Evolutionary conservation across 1,139 yeast species (phyloP).

Genomic region (Debaryomycetaceae sp.): DNA sequence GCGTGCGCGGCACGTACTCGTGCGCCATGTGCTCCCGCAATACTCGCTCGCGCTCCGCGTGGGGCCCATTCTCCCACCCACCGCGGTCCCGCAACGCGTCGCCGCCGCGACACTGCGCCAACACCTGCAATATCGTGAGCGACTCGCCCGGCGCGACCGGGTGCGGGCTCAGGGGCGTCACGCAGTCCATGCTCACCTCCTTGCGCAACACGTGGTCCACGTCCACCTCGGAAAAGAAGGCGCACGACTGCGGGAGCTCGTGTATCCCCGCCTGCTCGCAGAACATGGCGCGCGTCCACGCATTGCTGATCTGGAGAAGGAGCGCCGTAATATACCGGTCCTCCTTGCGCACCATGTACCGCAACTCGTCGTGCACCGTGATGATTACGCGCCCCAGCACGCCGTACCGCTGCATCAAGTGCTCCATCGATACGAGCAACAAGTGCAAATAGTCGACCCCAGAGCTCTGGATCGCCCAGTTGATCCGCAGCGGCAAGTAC

Average conservation of each 20-base stretch:
- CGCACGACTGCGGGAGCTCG: slow-evolving; percentile 89
- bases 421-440: slow-evolving; percentile 79
- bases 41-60: slow-evolving; percentile 1
- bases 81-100: slow-evolving; percentile 6
- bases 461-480: slow-evolving; percentile 97
- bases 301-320: slow-evolving; percentile 76
- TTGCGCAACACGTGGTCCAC: slow-evolving; percentile 80
- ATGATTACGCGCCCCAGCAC: slow-evolving; percentile 73
- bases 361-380: slow-evolving; percentile 92
- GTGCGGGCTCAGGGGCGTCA: slow-evolving; percentile 75
- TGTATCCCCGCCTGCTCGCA: slow-evolving; percentile 84
- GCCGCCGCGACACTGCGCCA: slow-evolving; percentile 23
- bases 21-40: slow-evolving; percentile 4
- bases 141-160: slow-evolving; percentile 77
- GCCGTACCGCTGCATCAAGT: slow-evolving; percentile 50
- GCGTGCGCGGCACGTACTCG: slow-evolving; percentile 13
- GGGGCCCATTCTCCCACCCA: not conserved
- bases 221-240: slow-evolving; percentile 91
- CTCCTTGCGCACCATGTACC: slow-evolving; percentile 66
- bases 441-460: slow-evolving; percentile 95
- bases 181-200: slow-evolving; percentile 79
- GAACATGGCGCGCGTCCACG: slow-evolving; percentile 96
- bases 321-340: slow-evolving; percentile 70
- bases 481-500: slow-evolving; percentile 82
- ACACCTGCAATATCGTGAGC: slow-evolving; percentile 44